phyloP scores from a whole-genome alignment of 2,329 filamentous ascomycete species.

The Scleromitrula shiraiana region DNA sequence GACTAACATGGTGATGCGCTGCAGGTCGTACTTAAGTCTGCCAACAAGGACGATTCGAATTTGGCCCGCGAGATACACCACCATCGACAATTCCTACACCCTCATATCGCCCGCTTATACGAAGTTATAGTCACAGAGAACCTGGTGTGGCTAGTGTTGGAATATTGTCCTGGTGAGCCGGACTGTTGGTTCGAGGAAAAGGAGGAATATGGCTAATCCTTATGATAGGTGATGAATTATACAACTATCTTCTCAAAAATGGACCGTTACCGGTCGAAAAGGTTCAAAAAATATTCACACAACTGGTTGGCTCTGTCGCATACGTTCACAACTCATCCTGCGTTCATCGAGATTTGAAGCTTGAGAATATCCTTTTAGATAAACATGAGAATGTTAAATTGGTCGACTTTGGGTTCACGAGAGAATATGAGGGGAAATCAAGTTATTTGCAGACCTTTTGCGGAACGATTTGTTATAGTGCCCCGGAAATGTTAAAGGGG shows the following conservation, averaged over 20 bases:
- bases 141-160: slow-evolving; percentile 91
- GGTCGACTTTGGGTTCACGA: slow-evolving; percentile 95
- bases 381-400: slow-evolving; percentile 97
- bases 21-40: slow-evolving; percentile 95
- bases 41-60: slow-evolving; percentile 91
- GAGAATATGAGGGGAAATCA: slow-evolving; percentile 91
- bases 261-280: slow-evolving; percentile 77
- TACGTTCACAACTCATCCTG: slow-evolving; percentile 95
- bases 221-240: slow-evolving; percentile 76
- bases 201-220: slow-evolving; percentile 24
- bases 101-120: slow-evolving; percentile 92
- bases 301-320: slow-evolving; percentile 86
- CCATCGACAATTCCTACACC: slow-evolving; percentile 94
- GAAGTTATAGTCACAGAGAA: slow-evolving; percentile 96
- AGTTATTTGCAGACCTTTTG: slow-evolving; percentile 97
- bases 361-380: slow-evolving; percentile 94
- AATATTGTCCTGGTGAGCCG: slow-evolving; percentile 79
- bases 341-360: slow-evolving; percentile 91
- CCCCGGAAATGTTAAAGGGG: slow-evolving; percentile 95
- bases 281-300: slow-evolving; percentile 91
- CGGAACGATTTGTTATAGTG: slow-evolving; percentile 94
- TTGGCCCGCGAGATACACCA: slow-evolving; percentile 97
- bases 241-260: slow-evolving; percentile 86
- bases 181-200: background rate
- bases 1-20: background rate